These are phyloP conservation scores for Kodamaea arcana DNA, from an alignment of 1,139 yeast species.

Conservation along the genomic window DNA sequence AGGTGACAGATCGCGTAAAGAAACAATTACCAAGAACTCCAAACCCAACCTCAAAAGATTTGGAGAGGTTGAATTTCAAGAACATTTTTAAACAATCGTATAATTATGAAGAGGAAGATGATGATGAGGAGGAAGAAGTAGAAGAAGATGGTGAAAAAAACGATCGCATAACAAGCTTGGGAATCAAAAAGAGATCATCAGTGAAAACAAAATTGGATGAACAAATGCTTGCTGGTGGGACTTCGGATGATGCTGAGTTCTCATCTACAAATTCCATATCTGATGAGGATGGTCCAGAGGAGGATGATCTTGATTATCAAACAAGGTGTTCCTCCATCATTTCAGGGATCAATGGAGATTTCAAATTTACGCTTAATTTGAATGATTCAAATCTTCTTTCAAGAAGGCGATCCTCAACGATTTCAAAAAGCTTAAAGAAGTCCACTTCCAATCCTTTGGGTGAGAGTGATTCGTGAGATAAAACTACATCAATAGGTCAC, in stretches of 20 bases:
- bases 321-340: slow-evolving; percentile 44
- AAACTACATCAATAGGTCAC: too few relatives aligned
- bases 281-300: slow-evolving; percentile 5
- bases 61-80: slow-evolving; percentile 24
- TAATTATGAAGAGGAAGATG: slow-evolving; percentile 19
- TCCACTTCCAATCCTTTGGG: slow-evolving; percentile 2
- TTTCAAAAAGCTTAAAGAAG: slow-evolving; percentile 11
- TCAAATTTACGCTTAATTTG: slow-evolving; percentile 41
- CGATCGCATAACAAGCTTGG: slow-evolving; percentile 17
- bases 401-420: slow-evolving; percentile 27
- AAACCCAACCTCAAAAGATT: slow-evolving; percentile 18
- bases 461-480: too few relatives aligned
- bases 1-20: background rate
- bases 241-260: slow-evolving; percentile 12
- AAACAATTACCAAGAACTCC: slow-evolving; percentile 27
- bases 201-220: slow-evolving; percentile 8
- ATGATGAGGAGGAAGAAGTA: slow-evolving; percentile 16
- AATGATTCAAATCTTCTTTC: slow-evolving; percentile 41
- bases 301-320: slow-evolving; percentile 22
- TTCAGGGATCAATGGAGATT: slow-evolving; percentile 37
- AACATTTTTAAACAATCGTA: slow-evolving; percentile 26
- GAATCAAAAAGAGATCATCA: slow-evolving; percentile 14
- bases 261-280: slow-evolving; percentile 13
- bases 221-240: slow-evolving; percentile 4
- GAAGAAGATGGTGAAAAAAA: slow-evolving; percentile 15